Base-by-base conservation (phyloP, 2,329 filamentous ascomycete genomes). In the Laburnicola sp. region DNA sequence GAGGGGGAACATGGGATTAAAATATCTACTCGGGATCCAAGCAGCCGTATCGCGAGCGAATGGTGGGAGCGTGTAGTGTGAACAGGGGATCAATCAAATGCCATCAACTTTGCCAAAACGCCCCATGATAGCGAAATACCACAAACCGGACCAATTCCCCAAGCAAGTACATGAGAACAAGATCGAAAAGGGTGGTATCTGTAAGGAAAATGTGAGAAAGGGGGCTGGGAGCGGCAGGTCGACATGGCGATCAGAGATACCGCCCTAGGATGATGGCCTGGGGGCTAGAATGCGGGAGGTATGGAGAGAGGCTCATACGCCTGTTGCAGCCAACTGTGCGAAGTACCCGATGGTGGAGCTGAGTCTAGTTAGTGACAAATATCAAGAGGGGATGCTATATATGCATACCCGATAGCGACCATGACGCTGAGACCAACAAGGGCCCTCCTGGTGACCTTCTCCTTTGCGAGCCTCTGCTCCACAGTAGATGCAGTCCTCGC, bases 401-500 rank as follows among this genome's bases (percentile, higher is more conserved):
- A 39, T 28, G 87, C 91, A 78, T 83, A 97, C 94, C 92, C 92
- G 73, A 97, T 82, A 50, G 89, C 90, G 71, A 97, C 81, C 40
- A 90, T 94, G 51, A 91, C 91, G 56, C 87, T 89, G 46, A 97
- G 83, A 51, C 94, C 93, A 57, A 96, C 82, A 54, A 96, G 78
- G 40, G 94, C 91, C 68, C 91, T 85, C 74, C 86, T 90, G 75
- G 90, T 87, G 59, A 97, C 90, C 67, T 86, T 88, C 75, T 95
- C 88, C 76, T 91, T 92, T 73, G 87, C 87, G 60, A 95, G 73
- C 74, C 94, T 87, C 38, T 88, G 83, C 70, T 94, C 88, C 1
- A 91, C 69, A 10, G 66, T 68, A 48, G 68, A 70, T 9, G 56
- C 56, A 76, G 73, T 65, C 79, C 86, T 90, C 35, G 83, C 84